These are phyloP conservation scores for Fusarium camptoceras DNA, from an alignment of 2,329 filamentous ascomycete species.

Conservation along the genomic window DNA sequence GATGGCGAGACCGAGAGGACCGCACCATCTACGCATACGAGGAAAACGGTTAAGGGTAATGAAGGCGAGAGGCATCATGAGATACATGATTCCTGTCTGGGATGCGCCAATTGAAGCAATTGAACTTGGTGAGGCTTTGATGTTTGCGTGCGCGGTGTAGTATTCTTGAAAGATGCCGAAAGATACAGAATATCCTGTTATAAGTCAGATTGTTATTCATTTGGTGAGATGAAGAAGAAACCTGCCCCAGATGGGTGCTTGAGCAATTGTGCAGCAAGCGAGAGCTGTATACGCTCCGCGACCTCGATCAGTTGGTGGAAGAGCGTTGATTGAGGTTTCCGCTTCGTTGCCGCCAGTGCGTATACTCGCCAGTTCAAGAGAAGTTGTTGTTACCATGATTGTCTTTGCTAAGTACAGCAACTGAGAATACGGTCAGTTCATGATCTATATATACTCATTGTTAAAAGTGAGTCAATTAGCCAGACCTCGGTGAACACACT, in stretches of 20 bases:
- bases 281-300: slow-evolving; percentile 47
- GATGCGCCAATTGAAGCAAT: slow-evolving; percentile 45
- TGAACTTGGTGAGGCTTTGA: slow-evolving; percentile 56
- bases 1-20: slow-evolving; percentile 58
- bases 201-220: not conserved
- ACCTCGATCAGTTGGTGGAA: slow-evolving; percentile 49
- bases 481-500: slow-evolving; percentile 23
- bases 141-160: slow-evolving; percentile 69
- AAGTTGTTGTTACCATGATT: slow-evolving; percentile 24
- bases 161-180: slow-evolving; percentile 78
- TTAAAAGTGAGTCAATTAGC: slow-evolving; percentile 13
- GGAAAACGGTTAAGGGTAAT: slow-evolving; percentile 57
- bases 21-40: slow-evolving; percentile 53
- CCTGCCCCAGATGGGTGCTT: slow-evolving; percentile 52
- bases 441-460: not conserved
- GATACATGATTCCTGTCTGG: slow-evolving; percentile 62
- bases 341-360: slow-evolving; percentile 2
- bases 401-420: no score
- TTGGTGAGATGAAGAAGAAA: not conserved
- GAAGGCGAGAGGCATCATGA: slow-evolving; percentile 62
- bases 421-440: no score
- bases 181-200: slow-evolving; percentile 51
- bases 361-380: slow-evolving; percentile 29
- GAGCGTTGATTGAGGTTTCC: slow-evolving; percentile 18
- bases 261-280: slow-evolving; percentile 49